Evolutionary conservation across 2,329 filamentous ascomycete genomes (phyloP).

Genomic region (Sarocladium oryzae): DNA sequence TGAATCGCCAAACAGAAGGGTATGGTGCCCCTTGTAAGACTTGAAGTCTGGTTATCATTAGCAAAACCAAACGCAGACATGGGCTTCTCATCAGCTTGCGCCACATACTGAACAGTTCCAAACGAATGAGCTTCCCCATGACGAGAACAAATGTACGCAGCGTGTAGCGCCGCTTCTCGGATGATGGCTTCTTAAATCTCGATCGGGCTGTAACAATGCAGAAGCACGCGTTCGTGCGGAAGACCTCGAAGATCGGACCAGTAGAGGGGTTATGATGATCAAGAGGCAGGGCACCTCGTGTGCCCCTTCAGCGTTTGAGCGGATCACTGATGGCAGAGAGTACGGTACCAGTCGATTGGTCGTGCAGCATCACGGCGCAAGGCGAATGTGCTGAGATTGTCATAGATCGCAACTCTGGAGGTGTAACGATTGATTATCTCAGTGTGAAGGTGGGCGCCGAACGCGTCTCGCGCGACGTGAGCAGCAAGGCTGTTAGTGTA

Average conservation of each 20-base stretch:
- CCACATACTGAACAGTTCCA: constrained; percentile 83
- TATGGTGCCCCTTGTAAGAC: constrained; percentile 96
- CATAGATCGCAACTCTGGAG: neutral
- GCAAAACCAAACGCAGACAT: neutral
- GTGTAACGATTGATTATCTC: constrained; percentile 3
- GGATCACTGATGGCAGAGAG: neutral
- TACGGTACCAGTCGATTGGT: neutral
- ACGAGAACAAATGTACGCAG: constrained; percentile 26
- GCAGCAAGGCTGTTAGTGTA: neutral
- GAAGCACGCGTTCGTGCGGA: neutral
- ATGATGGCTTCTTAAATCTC: neutral
- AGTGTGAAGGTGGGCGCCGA: constrained; percentile 2
- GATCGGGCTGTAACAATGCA: neutral
- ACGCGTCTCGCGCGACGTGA: constrained; percentile 8
- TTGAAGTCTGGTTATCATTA: constrained; percentile 66
- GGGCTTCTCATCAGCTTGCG: neutral
- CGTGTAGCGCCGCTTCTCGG: neutral
- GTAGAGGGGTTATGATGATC: too few relatives aligned
- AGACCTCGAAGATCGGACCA: too few relatives aligned
- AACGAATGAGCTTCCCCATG: constrained; percentile 94
- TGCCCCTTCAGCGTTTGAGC: neutral
- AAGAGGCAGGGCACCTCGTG: too few relatives aligned
- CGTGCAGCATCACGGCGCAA: constrained; percentile 3
- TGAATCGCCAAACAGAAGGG: constrained; percentile 88
- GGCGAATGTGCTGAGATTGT: neutral